Conservation (phyloP, 2,329 filamentous ascomycete species). For the Ampelomyces quisqualis region DNA sequence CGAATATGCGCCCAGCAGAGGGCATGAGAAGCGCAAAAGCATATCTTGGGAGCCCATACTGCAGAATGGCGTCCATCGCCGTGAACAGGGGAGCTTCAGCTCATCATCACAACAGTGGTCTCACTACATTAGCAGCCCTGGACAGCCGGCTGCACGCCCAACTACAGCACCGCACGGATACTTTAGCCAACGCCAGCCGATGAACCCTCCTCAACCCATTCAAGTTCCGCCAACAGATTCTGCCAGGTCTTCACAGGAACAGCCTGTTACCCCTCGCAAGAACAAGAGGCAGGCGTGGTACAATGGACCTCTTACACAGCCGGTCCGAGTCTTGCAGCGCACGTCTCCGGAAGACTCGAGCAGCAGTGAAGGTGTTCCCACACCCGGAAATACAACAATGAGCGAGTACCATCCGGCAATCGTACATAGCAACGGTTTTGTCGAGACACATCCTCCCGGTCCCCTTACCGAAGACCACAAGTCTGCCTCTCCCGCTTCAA, state of each 20-base stretch:
- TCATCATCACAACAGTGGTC: constrained; percentile 40
- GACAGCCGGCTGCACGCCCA: constrained; percentile 28
- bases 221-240: constrained; percentile 37
- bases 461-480: constrained; percentile 47
- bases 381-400: constrained; percentile 52
- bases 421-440: constrained; percentile 52
- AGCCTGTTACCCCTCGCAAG: constrained; percentile 56
- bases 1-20: constrained; percentile 25
- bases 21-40: constrained; percentile 38
- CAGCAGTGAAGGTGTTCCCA: constrained; percentile 57
- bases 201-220: constrained; percentile 25
- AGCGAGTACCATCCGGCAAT: constrained; percentile 56
- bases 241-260: constrained; percentile 42
- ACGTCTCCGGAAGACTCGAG: constrained; percentile 59
- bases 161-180: constrained; percentile 45
- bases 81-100: constrained; percentile 60
- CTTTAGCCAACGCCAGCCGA: constrained; percentile 29
- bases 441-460: constrained; percentile 48
- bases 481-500: constrained; percentile 27
- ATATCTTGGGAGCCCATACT: constrained; percentile 65
- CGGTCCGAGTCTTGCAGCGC: constrained; percentile 43
- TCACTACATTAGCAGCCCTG: constrained; percentile 30
- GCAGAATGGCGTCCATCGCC: constrained; percentile 64
- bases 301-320: constrained; percentile 53
- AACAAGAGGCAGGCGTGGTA: constrained; percentile 73